Conservation (phyloP, 495 filamentous ascomycete genomes). For the Aspergillus funiculosus region DNA sequence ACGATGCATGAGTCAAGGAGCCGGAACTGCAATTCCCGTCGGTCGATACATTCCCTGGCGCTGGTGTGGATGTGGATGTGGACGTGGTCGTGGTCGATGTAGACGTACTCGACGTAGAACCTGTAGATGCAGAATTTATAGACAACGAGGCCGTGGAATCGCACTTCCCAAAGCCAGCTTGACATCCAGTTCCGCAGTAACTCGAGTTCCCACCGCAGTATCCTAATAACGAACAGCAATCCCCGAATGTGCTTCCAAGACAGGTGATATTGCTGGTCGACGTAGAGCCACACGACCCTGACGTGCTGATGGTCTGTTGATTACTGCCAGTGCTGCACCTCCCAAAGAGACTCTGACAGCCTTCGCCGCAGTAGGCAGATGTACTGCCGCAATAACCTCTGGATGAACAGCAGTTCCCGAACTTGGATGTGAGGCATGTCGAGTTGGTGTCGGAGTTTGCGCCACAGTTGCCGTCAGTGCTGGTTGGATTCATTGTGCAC, state of each 20-base stretch:
- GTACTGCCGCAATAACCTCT: constrained; percentile 7
- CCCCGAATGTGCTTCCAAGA: constrained; percentile 4
- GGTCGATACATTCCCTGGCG: neutral
- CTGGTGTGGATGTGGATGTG: neutral
- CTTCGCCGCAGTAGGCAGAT: constrained; percentile 7
- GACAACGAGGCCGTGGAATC: neutral
- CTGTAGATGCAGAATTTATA: no score
- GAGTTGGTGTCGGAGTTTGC: constrained; percentile 7
- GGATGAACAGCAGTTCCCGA: constrained; percentile 13
- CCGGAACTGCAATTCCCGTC: neutral
- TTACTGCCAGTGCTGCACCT: constrained; percentile 1
- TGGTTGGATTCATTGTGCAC: constrained; percentile 11
- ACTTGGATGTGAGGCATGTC: constrained; percentile 9
- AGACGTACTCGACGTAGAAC: neutral
- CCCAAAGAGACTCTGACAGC: constrained; percentile 3
- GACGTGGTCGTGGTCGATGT: neutral
- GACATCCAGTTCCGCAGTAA: constrained; percentile 9
- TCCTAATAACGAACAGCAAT: constrained; percentile 8
- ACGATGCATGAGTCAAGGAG: neutral
- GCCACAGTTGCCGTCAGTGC: constrained; percentile 11
- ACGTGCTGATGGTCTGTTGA: constrained; percentile 7
- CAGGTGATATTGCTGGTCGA: constrained; percentile 10
- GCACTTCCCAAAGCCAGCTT: constrained; percentile 5
- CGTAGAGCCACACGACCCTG: constrained; percentile 5
- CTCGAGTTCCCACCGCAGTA: constrained; percentile 7